Conservation (phyloP, 2,329 filamentous ascomycete genomes). For the Neurospora sp. region DNA sequence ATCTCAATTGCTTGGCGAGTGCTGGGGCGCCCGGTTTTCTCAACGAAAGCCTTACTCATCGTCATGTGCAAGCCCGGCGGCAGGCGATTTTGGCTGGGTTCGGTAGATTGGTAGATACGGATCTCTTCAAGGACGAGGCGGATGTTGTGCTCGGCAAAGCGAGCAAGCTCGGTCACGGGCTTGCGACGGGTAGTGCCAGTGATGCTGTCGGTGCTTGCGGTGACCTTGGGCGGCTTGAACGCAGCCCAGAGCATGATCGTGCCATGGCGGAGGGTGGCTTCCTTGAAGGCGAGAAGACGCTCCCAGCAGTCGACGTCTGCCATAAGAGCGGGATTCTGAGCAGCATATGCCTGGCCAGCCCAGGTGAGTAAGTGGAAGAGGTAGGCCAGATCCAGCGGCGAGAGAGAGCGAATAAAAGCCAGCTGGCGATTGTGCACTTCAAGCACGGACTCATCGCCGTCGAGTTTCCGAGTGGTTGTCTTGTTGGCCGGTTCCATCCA, state of each 20-base stretch:
- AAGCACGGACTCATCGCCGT: not conserved
- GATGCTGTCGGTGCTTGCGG: not conserved
- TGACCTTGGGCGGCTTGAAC: not conserved
- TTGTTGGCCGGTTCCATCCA: not conserved
- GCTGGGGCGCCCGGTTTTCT: not conserved
- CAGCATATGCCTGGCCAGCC: slow-evolving; percentile 5
- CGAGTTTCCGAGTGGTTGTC: not conserved
- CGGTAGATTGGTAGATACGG: not conserved
- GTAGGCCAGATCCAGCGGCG: not conserved
- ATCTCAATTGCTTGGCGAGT: not conserved
- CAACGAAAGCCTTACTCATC: not conserved
- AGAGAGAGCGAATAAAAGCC: not conserved
- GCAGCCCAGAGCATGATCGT: not conserved
- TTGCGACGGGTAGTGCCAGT: not conserved
- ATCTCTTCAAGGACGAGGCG: not conserved
- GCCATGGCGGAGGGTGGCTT: slow-evolving; percentile 6
- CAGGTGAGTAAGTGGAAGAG: slow-evolving; percentile 1
- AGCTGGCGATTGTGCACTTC: slow-evolving; percentile 1
- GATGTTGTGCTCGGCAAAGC: not conserved
- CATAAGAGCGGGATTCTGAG: not conserved
- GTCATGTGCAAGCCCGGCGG: not conserved
- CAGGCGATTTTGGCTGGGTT: not conserved
- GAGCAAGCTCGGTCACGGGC: not conserved
- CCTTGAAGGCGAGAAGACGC: slow-evolving; percentile 4
- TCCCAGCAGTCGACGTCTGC: slow-evolving; percentile 1